phyloP scores from a whole-genome alignment of 306 rosid genomes.

The Fagus crenata region DNA sequence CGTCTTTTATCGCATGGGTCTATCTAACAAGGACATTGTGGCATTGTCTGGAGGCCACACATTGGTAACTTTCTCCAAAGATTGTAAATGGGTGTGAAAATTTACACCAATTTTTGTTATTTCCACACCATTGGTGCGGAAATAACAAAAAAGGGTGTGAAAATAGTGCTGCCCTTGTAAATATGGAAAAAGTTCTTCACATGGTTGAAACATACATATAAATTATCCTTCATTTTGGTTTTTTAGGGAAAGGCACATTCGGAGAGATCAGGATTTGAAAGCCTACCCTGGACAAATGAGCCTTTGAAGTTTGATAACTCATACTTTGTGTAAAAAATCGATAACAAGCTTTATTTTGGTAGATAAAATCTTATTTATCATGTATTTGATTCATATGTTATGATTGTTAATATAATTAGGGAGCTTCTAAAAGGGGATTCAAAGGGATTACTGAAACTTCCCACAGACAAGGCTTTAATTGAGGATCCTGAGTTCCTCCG shows the following conservation, averaged over 20 bases:
- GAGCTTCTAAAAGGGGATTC: constrained; percentile 50
- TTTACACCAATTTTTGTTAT: no score
- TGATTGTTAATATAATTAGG: constrained; percentile 33
- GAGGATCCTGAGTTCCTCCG: constrained; percentile 48
- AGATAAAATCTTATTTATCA: neutral
- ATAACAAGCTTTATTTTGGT: neutral
- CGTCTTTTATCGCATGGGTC: constrained; percentile 69
- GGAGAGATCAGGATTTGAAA: constrained; percentile 82
- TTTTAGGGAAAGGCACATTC: constrained; percentile 72
- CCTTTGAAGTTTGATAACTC: constrained; percentile 79
- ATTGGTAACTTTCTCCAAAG: constrained; percentile 48
- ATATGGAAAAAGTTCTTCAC: neutral
- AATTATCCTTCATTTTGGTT: constrained; percentile 12
- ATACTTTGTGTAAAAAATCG: constrained; percentile 64
- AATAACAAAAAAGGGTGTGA: no score
- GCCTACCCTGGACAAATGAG: constrained; percentile 68
- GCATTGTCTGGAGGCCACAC: constrained; percentile 93
- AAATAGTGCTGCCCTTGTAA: neutral
- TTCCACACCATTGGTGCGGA: no score
- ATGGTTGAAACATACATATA: neutral
- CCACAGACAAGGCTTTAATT: constrained; percentile 64
- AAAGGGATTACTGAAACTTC: constrained; percentile 56
- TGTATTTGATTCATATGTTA: neutral
- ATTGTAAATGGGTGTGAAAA: neutral
- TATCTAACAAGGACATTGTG: constrained; percentile 74